Conservation (phyloP, 2,329 filamentous ascomycete genomes). For the Fusarium redolens region DNA sequence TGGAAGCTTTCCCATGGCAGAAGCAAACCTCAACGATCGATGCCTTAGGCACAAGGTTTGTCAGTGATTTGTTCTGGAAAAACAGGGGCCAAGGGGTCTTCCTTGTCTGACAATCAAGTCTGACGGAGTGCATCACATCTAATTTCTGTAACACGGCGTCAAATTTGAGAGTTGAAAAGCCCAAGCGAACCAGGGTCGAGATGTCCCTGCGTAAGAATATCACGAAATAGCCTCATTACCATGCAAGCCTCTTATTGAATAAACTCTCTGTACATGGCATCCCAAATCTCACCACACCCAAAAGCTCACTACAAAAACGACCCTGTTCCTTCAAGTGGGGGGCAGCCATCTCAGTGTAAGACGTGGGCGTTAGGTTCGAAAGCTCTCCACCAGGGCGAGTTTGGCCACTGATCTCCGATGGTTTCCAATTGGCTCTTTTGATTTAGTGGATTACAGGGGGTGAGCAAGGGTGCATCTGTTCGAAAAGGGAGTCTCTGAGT, state of each 20-base stretch:
- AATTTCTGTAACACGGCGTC: slow-evolving; percentile 17
- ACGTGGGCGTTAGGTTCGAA: slow-evolving; percentile 33
- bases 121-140: slow-evolving; percentile 22
- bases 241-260: slow-evolving; percentile 23
- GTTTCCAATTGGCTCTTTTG: slow-evolving; percentile 25
- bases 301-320: slow-evolving; percentile 8
- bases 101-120: slow-evolving; percentile 17
- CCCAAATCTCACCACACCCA: slow-evolving; percentile 16
- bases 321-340: slow-evolving; percentile 33
- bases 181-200: slow-evolving; percentile 9
- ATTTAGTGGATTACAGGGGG: slow-evolving; percentile 23
- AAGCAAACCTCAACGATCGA: neutral
- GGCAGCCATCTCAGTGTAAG: slow-evolving; percentile 37
- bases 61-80: slow-evolving; percentile 34
- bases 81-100: slow-evolving; percentile 21
- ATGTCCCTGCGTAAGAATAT: neutral
- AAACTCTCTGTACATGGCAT: slow-evolving; percentile 14
- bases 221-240: slow-evolving; percentile 9
- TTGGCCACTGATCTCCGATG: slow-evolving; percentile 22
- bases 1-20: slow-evolving; percentile 38
- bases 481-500: slow-evolving; percentile 19
- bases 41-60: slow-evolving; percentile 31
- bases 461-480: slow-evolving; percentile 22
- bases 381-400: slow-evolving; percentile 33
- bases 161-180: neutral